Evolutionary conservation across 176 grass and related monocot species (phyloP).

Genomic region (Dactylis glomerata): DNA sequence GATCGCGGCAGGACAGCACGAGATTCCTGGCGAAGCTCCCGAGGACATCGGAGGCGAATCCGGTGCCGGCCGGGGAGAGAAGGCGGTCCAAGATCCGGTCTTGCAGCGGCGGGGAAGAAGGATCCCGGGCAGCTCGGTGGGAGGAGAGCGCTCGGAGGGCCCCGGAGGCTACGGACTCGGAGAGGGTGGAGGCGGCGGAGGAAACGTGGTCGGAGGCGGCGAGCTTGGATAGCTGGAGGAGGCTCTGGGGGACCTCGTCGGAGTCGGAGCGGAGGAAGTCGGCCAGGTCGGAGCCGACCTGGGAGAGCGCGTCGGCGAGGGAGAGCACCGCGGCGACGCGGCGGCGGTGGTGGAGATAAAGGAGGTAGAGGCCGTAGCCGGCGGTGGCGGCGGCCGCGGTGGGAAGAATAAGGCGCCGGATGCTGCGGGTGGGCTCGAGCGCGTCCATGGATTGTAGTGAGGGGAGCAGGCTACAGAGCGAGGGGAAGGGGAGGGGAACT

Average conservation of each 20-base stretch:
- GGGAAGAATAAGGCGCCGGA: slow-evolving; percentile 34
- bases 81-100: slow-evolving; percentile 73
- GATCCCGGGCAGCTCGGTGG: slow-evolving; percentile 8
- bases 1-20: slow-evolving; percentile 42
- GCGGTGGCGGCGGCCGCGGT: slow-evolving; percentile 22
- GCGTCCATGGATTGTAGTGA: slow-evolving; percentile 1
- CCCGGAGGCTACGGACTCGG: slow-evolving; percentile 29
- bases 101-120: slow-evolving; percentile 23
- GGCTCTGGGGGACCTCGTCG: slow-evolving; percentile 54
- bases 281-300: slow-evolving; percentile 54
- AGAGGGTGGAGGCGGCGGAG: slow-evolving; percentile 28
- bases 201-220: slow-evolving; percentile 34
- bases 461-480: neutral
- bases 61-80: slow-evolving; percentile 54
- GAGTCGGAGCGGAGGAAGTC: slow-evolving; percentile 72
- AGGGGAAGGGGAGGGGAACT: neutral
- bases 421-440: slow-evolving; percentile 4
- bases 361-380: slow-evolving; percentile 45
- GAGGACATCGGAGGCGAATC: slow-evolving; percentile 65
- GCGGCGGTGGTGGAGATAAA: slow-evolving; percentile 41
- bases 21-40: slow-evolving; percentile 73
- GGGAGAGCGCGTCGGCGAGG: slow-evolving; percentile 43
- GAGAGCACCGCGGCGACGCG: slow-evolving; percentile 51
- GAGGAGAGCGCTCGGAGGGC: slow-evolving; percentile 34
- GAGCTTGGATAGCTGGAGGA: slow-evolving; percentile 85